Base-by-base conservation (phyloP, 2,329 filamentous ascomycete species). In the Diaporthe amygdali region DNA sequence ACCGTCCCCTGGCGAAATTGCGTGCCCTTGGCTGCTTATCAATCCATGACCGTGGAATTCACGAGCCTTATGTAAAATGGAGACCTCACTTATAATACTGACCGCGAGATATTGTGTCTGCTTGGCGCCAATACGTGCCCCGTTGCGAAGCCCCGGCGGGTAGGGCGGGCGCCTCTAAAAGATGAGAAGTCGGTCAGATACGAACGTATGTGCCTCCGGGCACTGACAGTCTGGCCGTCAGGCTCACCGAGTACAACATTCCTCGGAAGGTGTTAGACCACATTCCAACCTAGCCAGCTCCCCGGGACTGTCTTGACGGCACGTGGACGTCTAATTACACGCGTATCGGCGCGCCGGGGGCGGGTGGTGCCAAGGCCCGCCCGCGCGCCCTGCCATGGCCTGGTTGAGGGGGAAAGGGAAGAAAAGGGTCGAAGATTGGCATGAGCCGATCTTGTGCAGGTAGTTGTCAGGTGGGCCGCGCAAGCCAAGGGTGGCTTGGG, bases 401-500 rank as follows among this genome's bases (percentile, higher is more conserved):
- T 64, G 14, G 52, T 37, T 30, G 51, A 34, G 12, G 32, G 10
- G 9, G 52, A 22, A 5, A 32, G 22, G 39, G 17, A 20, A 39
- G 15, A 32, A 25, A 12, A 12, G 30, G 30, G 4, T 9, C 30
- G 56, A 15, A 20, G 22, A 15, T 64, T 34, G 59, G 30, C 12
- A 49, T 47, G 56, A 41, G 56, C 25, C 56, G 56, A 64, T 64
- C 44, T 12, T n/a, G 59, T 64, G 59, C 59, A 64, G 41, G 56
- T 63, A 32, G 14, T 22, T 63, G 22, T 17, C 27, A 63, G 17
- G 56, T 63, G 39, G 56, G 56, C 56, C 39, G 56, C 56, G 56
- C 56, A 63, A 63, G 59, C 59, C 59, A 64, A 49, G 59, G 59
- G 30, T 64, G 59, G 59, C 59, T 64, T 64, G 59, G 59, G 59